Base-by-base conservation (phyloP, 2,329 filamentous ascomycete species). In the Pyrenophora tritici-repentis region DNA sequence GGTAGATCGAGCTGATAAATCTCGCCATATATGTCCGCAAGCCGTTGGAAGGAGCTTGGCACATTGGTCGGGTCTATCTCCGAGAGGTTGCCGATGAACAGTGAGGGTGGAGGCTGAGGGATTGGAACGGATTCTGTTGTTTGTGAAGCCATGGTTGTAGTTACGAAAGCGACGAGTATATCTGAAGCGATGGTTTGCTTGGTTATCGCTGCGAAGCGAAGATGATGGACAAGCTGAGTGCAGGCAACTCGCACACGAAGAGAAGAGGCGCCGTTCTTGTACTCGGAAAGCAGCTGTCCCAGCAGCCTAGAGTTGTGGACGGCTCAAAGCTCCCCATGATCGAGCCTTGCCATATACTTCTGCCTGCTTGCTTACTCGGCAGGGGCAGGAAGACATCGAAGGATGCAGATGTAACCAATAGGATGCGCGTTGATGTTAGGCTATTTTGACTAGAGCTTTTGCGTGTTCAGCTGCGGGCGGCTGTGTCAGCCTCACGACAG, bases 21-120 rank as follows among this genome's bases (percentile, higher is more conserved):
- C 16, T 51, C 48, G 48, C 48, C 48, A 37, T 51, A 51, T 12
- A 51, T 51, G 4, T 51, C 48, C 26, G 48, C 33, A 24, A 51
- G 48, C 6, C 43, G 37, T 16, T 42, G 32, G 10, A 51, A 33
- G 26, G 48, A 51, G 18, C 43, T 38, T 6, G 43, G 33, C 10
- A 43, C 43, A 20, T 51, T 29, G 12, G 42, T 35, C 9, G 48
- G 44, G 12, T 51, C 48, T 3, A 51, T 51, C 14, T 47, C 38
- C 20, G 43, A 26, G 18, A 51, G 16, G n/a, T 51, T 51, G 13
- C 48, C 48, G 4, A 42, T 31, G 26, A 51, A 46, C 13, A 47
- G 10, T 8, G 47, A 43, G 12, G 48, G 48, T 9, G 43, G 43
- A 22, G 48, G 48, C 26, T 51, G 48, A 10, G 48, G 48, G 20